Base-by-base conservation (phyloP, 1,139 yeast species). In the Blastobotrys serpentis region DNA sequence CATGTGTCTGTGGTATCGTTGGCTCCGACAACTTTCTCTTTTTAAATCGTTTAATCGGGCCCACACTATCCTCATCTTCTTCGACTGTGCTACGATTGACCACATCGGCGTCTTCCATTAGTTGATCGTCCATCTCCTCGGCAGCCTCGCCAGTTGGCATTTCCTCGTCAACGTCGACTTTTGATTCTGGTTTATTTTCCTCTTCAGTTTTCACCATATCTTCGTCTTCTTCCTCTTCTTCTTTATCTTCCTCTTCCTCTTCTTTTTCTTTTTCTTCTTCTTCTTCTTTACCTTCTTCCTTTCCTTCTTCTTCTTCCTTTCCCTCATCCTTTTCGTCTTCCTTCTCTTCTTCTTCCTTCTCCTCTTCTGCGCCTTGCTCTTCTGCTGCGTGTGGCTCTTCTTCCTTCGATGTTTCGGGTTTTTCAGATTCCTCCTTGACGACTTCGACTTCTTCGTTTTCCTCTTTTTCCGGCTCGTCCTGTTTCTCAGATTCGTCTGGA, bases 1-100 rank as follows among this genome's bases (percentile, higher is more conserved):
- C 79, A 64, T 92, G 97, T 0, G 95, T 81, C 69, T 92, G 98
- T 50, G 43, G 29, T 16, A 30, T 21, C 4, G 22, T 5, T 11
- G 43, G 14, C 14, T 29, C 43, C 11, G 23, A 30, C 36, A 30
- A 11, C 17, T 14, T 22, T 23, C 42, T 21, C 42, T 23, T 38
- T 16, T 16, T 38, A 7, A 38, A 22, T 23, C 19, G 42, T 16
- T 38, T 18, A 10, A 18, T 41, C 4, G 29, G 29, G 7, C 43
- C 29, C 18, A 29, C 19, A 18, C 29, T 34, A 34, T 47, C 50
- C 11, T 47, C 40, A 6, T 47, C 47, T 10, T 42, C 43, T 7
- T 42, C 32, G 34, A n/a, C 17, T 42, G 21, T 30, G 40, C n/a
- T 13, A 29, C 43, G 16, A 34, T 25, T 19, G 4, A 36, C 22